phyloP scores from a whole-genome alignment of 495 filamentous ascomycete species.

The Penicillium robsamsonii region DNA sequence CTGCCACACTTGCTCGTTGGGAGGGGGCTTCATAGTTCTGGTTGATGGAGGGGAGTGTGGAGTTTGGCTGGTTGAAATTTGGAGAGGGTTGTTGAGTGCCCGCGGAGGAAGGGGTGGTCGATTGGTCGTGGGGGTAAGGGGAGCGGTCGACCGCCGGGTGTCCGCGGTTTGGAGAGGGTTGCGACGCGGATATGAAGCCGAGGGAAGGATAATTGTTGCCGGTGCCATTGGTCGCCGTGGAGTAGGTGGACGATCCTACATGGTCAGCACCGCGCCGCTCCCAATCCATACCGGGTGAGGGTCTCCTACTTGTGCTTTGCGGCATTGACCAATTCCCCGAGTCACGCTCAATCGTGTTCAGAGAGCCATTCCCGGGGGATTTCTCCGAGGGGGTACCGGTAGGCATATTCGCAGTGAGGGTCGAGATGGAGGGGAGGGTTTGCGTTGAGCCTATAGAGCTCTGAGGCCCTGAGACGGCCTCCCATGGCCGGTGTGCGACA shows the following conservation, averaged over 20 bases:
- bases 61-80: conserved; percentile 41
- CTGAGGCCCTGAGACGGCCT: conserved; percentile 38
- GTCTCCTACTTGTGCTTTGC: conserved; percentile 48
- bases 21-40: conserved; percentile 50
- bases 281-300: conserved; percentile 9
- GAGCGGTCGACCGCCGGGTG: conserved; percentile 48
- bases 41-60: conserved; percentile 50
- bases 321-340: conserved; percentile 54
- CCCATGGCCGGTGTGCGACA: conserved; percentile 44
- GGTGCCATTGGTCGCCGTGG: conserved; percentile 47
- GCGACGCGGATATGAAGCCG: conserved; percentile 47
- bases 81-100: conserved; percentile 46
- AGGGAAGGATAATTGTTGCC: conserved; percentile 49
- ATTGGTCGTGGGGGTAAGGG: conserved; percentile 41
- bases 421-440: conserved; percentile 50
- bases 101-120: conserved; percentile 45
- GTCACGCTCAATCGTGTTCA: conserved; percentile 51
- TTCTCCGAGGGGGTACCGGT: conserved; percentile 35
- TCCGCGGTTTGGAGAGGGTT: conserved; percentile 50
- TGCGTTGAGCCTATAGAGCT: conserved; percentile 40
- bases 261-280: conserved; percentile 28
- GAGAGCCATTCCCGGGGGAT: conserved; percentile 44
- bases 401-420: conserved; percentile 45
- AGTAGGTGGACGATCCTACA: conserved; percentile 56
- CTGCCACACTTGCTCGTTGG: conserved; percentile 46